Evolutionary conservation across 2,329 filamentous ascomycete genomes (phyloP).

Genomic region (Sordariomycetes sp.): DNA sequence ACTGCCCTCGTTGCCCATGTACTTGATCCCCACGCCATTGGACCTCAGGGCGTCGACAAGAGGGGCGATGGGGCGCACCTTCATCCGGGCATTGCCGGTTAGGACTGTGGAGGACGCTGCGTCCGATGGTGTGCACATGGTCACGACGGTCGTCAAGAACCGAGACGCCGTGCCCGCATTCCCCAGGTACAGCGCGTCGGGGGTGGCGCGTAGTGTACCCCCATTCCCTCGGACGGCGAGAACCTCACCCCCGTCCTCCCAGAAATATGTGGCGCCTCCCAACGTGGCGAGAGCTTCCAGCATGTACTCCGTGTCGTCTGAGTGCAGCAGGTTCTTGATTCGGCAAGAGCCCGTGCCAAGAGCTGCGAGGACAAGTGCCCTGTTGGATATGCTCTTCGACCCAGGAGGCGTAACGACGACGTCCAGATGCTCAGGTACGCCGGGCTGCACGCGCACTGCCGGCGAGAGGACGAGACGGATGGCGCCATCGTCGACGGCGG

Average conservation of each 20-base stretch:
- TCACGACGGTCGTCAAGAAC: slow-evolving; percentile 84
- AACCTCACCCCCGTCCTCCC: slow-evolving; percentile 90
- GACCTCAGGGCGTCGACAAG: slow-evolving; percentile 78
- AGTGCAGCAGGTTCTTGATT: slow-evolving; percentile 86
- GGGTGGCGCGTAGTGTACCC: slow-evolving; percentile 66
- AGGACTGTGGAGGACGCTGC: slow-evolving; percentile 56
- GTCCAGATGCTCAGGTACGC: slow-evolving; percentile 49
- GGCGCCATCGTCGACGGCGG: slow-evolving; percentile 71
- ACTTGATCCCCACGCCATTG: slow-evolving; percentile 81
- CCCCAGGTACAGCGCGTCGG: slow-evolving; percentile 74
- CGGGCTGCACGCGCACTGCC: slow-evolving; percentile 59
- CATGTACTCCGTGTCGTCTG: slow-evolving; percentile 96
- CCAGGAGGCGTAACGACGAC: slow-evolving; percentile 80
- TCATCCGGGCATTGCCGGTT: slow-evolving; percentile 93
- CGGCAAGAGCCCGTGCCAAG: slow-evolving; percentile 76
- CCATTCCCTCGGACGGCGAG: slow-evolving; percentile 83
- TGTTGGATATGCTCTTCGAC: slow-evolving; percentile 95
- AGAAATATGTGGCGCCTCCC: slow-evolving; percentile 76
- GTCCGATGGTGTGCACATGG: slow-evolving; percentile 58
- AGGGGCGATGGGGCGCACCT: slow-evolving; percentile 83
- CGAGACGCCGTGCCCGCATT: slow-evolving; percentile 94
- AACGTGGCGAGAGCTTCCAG: slow-evolving; percentile 78
- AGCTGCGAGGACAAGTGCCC: slow-evolving; percentile 85
- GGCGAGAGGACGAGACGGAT: slow-evolving; percentile 77
- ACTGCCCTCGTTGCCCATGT: slow-evolving; percentile 71